These are phyloP conservation scores for Penicillium occitanis DNA, from an alignment of 2,329 filamentous ascomycete species.

Conservation along the genomic window DNA sequence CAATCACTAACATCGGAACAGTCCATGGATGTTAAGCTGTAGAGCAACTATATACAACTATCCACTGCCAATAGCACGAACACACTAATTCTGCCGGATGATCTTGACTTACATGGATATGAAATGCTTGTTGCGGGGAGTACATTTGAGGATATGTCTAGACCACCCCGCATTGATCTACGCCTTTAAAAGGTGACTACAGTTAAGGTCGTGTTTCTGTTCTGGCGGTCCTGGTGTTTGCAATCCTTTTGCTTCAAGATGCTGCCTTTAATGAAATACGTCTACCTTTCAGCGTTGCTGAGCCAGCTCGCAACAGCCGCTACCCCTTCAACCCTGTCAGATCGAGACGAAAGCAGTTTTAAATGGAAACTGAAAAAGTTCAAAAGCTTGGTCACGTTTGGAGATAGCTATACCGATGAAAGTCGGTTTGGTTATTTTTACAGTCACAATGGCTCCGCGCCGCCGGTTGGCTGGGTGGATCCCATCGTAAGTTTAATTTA, in stretches of 20 bases:
- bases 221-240: too few relatives aligned
- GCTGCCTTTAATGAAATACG: neutral
- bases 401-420: conserved; percentile 76
- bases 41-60: neutral
- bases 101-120: neutral
- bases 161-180: conserved; percentile 4
- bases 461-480: conserved; percentile 60
- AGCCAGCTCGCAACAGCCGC: neutral
- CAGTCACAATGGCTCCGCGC: conserved; percentile 57
- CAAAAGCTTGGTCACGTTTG: conserved; percentile 66
- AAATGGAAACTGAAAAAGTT: conserved; percentile 49
- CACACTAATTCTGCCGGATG: neutral
- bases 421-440: conserved; percentile 64
- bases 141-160: neutral
- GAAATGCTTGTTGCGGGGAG: neutral
- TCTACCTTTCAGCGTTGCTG: neutral
- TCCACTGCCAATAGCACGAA: too few relatives aligned
- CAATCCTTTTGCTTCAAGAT: neutral
- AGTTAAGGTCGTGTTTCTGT: neutral
- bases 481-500: conserved; percentile 41
- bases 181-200: neutral
- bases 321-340: neutral
- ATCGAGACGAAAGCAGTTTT: neutral
- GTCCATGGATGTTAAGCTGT: neutral
- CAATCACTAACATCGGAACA: neutral